Conservation (phyloP, 1,139 yeast species). For the Casaregolazyma suthepensis region DNA sequence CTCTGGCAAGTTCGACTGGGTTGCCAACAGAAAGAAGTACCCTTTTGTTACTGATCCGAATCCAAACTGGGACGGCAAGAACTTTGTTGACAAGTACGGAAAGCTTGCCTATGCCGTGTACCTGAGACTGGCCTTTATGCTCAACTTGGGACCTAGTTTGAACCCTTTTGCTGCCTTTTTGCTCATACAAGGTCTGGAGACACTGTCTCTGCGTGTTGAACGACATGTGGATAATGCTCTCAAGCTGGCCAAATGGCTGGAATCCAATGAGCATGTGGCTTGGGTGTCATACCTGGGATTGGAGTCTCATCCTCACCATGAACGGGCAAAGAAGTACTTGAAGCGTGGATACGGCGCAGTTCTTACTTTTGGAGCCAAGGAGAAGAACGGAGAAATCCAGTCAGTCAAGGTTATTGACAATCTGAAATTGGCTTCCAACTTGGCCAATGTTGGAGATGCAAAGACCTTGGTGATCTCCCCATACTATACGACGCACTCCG, state of each 20-base stretch:
- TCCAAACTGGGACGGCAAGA: constrained; percentile 88
- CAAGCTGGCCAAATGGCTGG: constrained; percentile 71
- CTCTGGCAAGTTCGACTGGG: constrained; percentile 90
- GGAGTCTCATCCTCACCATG: constrained; percentile 75
- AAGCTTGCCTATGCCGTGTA: constrained; percentile 73
- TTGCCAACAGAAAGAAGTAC: constrained; percentile 70
- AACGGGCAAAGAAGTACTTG: constrained; percentile 75
- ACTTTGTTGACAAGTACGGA: constrained; percentile 77
- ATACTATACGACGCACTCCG: constrained; percentile 92
- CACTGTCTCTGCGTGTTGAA: constrained; percentile 86
- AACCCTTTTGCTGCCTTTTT: constrained; percentile 87
- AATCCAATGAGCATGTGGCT: constrained; percentile 61
- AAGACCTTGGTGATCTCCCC: constrained; percentile 95
- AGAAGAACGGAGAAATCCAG: constrained; percentile 44
- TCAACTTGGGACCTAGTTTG: constrained; percentile 88
- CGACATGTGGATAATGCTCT: constrained; percentile 86
- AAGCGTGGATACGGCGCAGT: constrained; percentile 78
- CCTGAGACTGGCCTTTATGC: constrained; percentile 75
- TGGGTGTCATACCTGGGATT: constrained; percentile 94
- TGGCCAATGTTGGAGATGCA: constrained; percentile 95
- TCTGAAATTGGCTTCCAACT: constrained; percentile 77
- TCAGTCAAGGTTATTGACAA: constrained; percentile 79
- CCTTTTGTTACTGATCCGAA: constrained; percentile 89
- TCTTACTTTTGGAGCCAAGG: constrained; percentile 79
- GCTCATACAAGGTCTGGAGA: constrained; percentile 86